Conservation (phyloP, 2,329 filamentous ascomycete species). For the Venturia effusa region DNA sequence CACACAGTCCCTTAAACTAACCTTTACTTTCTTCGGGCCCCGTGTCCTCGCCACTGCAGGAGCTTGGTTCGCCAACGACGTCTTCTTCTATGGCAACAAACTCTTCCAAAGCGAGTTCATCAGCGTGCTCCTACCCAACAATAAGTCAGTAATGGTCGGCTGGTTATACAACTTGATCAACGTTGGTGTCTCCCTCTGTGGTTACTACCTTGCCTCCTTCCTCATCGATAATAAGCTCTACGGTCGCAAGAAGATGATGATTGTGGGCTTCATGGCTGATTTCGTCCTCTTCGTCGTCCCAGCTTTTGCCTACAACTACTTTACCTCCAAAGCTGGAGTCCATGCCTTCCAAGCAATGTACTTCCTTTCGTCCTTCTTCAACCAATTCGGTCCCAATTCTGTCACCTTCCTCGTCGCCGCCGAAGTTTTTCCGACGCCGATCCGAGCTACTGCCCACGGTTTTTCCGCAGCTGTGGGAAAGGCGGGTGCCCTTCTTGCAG, state of each 20-base stretch:
- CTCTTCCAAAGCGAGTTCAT: conserved; percentile 92
- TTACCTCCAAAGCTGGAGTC: conserved; percentile 59
- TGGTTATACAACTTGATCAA: conserved; percentile 95
- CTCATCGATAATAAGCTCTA: conserved; percentile 95
- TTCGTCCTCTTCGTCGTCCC: conserved; percentile 92
- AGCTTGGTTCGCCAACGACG: conserved; percentile 91
- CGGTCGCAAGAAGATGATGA: conserved; percentile 93
- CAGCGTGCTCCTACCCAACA: conserved; percentile 59
- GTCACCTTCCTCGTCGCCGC: conserved; percentile 94
- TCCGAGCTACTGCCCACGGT: conserved; percentile 88
- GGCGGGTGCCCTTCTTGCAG: conserved; percentile 73
- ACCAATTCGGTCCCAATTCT: conserved; percentile 94
- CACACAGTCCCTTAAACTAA: conserved; percentile 66
- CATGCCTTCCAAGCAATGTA: conserved; percentile 97
- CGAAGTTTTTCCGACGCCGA: conserved; percentile 90
- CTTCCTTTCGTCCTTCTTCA: conserved; percentile 96
- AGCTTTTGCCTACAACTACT: conserved; percentile 80
- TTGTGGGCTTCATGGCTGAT: conserved; percentile 82
- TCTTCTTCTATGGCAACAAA: conserved; percentile 99
- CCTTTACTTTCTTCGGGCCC: conserved; percentile 73
- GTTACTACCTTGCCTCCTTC: conserved; percentile 84
- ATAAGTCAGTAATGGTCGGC: conserved; percentile 65
- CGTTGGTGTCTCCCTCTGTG: conserved; percentile 70
- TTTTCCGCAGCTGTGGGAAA: conserved; percentile 91
- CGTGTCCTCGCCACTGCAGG: conserved; percentile 79